A percentile compares a stretch with the other conserved stretches of the same genome.
Conservation (phyloP, 306 rosid genomes). For the Carpinus fangiana region DNA sequence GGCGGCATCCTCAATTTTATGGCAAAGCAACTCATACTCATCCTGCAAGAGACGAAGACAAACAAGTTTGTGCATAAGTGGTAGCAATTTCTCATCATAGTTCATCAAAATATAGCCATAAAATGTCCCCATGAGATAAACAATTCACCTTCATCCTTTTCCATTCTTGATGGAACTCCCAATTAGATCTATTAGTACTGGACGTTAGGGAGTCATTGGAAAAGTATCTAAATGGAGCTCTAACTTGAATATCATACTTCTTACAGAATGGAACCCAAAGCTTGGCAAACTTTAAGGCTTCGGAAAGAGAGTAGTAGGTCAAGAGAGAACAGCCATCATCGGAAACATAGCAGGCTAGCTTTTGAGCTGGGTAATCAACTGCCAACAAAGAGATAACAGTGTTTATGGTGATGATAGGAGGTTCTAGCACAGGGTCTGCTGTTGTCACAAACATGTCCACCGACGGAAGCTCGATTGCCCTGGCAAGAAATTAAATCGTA, state of each 20-base stretch:
- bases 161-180: no score
- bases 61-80: no score
- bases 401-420: conserved; percentile 62
- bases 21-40: conserved; percentile 41
- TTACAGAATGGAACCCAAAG: conserved; percentile 70
- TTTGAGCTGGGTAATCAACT: conserved; percentile 58
- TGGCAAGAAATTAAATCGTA: not conserved
- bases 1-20: conserved; percentile 37
- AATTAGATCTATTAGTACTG: no score
- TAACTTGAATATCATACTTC: conserved; percentile 42
- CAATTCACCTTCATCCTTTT: not conserved
- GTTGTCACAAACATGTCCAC: conserved; percentile 74
- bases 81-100: no score
- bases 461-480: conserved; percentile 48
- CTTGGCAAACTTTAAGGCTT: conserved; percentile 57
- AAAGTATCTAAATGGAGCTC: conserved; percentile 68
- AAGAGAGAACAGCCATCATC: conserved; percentile 68
- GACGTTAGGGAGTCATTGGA: not conserved
- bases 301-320: conserved; percentile 51
- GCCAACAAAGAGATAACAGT: conserved; percentile 62
- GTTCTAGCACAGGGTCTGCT: conserved; percentile 55
- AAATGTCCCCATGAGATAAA: no score
- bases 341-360: conserved; percentile 73
- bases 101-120: no score
- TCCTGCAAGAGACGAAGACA: conserved; percentile 18